Base-by-base conservation (phyloP, 768 basidiomycete species). In the Suillus sp. region DNA sequence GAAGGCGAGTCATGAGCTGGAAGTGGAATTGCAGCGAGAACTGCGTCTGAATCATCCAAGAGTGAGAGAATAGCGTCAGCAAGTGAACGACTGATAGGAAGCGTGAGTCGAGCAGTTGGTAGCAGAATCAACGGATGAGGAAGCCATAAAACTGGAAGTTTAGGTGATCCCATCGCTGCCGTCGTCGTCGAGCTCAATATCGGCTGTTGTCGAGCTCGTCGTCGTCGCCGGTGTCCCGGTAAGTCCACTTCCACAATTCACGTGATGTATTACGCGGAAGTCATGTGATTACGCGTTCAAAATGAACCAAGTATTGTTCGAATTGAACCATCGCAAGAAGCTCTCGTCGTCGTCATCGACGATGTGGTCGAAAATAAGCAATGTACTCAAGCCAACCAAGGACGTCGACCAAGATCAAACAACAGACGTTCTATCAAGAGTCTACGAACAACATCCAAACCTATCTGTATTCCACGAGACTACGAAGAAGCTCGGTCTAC, bases 101-200 rank as follows among this genome's bases (percentile, higher is more conserved):
- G 75, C 0, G 90, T 87, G 50, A 91, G 78, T 16, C 87, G 79
- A 0, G 89, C 85, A 9, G 85, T 86, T 0, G 94, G 94, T 14
- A 93, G 84, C 42, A 95, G 85, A 62, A 95, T 77, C 51, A 86
- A 77, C 0, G 94, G 94, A 65, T 89, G 80, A 0, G 86, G 82
- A 34, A 96, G 84, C 6, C 85, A 81, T 54, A 96, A 80, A 34
- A 94, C 78, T 4, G 89, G 87, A 7, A 95, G 81, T 63, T 51
- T 51, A 30, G 82, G 85, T 4, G 83, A 20, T 35, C 66, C 27
- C 27, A 51, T 51, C 27, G 18, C 50, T 51, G 50, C 18, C 16
- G 4, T 30, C 4, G 50, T 51, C 50, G 30, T 51, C 27, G 18
- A 30, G 50, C 50, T 51, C 30, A 48, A 48, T 48, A 22, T 48